Percentiles rank a stretch among this genome's conserved stretches.
These are phyloP conservation scores for Musa acuminata DNA, from an alignment of 176 grass and related monocot genomes.

Conservation along the genomic window DNA sequence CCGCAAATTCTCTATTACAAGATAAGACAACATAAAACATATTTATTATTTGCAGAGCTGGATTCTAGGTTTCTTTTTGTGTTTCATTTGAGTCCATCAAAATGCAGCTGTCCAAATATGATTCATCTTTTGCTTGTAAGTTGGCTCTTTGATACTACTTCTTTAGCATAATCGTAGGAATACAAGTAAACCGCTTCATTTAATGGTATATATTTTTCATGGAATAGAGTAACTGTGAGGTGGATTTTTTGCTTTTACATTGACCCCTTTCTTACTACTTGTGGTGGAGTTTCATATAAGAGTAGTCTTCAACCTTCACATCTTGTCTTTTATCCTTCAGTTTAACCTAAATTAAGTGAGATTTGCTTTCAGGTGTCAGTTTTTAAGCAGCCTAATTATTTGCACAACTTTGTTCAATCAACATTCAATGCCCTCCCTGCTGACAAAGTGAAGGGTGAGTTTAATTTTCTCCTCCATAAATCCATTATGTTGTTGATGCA, in stretches of 20 bases:
- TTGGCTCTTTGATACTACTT: no score
- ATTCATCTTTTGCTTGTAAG: no score
- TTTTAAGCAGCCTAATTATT: conserved; percentile 85
- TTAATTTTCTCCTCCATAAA: background rate
- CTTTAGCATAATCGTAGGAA: no score
- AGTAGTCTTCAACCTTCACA: background rate
- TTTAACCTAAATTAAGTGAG: background rate
- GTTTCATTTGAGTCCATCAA: no score
- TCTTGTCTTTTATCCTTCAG: background rate
- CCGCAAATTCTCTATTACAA: no score
- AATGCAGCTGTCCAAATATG: no score
- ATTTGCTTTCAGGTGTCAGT: conserved; percentile 69
- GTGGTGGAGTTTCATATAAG: background rate
- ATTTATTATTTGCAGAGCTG: no score
- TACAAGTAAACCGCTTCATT: no score
- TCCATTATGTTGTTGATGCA: background rate
- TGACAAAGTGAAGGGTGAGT: conserved; percentile 78
- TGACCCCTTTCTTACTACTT: background rate
- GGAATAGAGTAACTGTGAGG: no score
- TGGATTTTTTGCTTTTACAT: background rate
- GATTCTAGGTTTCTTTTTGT: no score
- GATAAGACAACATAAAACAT: no score
- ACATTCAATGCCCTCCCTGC: conserved; percentile 86
- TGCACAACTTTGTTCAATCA: conserved; percentile 92
- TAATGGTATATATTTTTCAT: no score